phyloP scores from a whole-genome alignment of 2,329 filamentous ascomycete species.

The Colletotrichum aenigma region DNA sequence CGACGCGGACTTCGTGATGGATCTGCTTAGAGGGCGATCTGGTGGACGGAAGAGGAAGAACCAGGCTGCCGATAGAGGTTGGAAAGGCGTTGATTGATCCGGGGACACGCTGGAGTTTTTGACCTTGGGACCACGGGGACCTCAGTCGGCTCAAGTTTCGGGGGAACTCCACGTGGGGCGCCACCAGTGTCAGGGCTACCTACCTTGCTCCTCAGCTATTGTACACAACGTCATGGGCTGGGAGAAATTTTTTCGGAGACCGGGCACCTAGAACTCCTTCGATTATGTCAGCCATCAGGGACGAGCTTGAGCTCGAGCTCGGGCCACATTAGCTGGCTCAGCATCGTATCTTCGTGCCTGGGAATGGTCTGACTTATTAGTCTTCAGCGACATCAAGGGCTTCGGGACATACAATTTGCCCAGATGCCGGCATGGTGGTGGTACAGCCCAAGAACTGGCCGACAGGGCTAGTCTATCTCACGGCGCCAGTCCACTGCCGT shows the following conservation, averaged over 20 bases:
- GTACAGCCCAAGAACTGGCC: constrained; percentile 63
- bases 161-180: neutral
- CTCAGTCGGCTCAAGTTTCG: neutral
- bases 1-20: constrained; percentile 20
- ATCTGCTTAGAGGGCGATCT: constrained; percentile 15
- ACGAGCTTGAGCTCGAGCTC: neutral
- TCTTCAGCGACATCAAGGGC: neutral
- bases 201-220: neutral
- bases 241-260: neutral
- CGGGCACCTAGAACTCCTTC: neutral
- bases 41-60: constrained; percentile 25
- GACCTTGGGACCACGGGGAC: neutral
- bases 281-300: neutral
- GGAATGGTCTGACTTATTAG: neutral
- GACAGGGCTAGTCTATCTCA: constrained; percentile 54
- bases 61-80: constrained; percentile 19
- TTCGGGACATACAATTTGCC: neutral
- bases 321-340: neutral
- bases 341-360: neutral
- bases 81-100: constrained; percentile 23
- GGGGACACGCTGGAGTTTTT: constrained; percentile 20
- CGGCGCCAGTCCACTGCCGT: constrained; percentile 50
- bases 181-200: neutral
- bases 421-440: neutral
- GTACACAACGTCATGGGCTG: neutral